Evolutionary conservation across 805 yeast genomes (phyloP), one percentile per base, ranked within the genome.

Genomic region (Suhomyces faveliae): DNA sequence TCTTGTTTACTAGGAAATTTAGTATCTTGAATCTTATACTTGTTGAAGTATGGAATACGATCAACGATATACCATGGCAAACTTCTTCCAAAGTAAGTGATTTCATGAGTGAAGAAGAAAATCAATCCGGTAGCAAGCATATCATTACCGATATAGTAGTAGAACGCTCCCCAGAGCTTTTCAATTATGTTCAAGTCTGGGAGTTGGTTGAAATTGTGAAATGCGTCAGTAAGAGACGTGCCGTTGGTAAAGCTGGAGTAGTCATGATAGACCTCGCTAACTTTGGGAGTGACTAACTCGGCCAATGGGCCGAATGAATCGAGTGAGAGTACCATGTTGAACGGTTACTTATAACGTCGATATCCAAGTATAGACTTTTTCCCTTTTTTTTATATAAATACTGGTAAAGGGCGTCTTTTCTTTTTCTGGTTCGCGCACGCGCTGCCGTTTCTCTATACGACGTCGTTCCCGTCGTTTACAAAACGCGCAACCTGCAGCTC

Each of bases 21-120:
- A 35, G 86, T 80, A 42, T 89, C 90, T 74, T 92, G 99, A 58
- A 94, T 85, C 72, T 92, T 92, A 77, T 81, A 92, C 67, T 79
- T 82, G 60, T 83, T 80, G 79, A 92, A 94, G 64, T 79, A 88
- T 35, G 96, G 95, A 50, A 90, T 81, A 59, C 79, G 76, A 67
- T 91, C 98, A 56, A 92, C 80, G 54, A 92, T 78, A 66, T 81
- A 80, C 97, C 97, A 92, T 17, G 98, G 98, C 54, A 92, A 61
- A 62, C 91, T 86, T 64, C 98, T 82, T 45, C 92, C 94, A 65
- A 94, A 92, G 71, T 92, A 92, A 79, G 88, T 80, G 45, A 87
- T 54, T 70, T 92, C 99, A 68, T 92, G 99, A 47, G 89, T 73
- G 35, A 78, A 60, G 66, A 92, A 89, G 62, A 90, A 84, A 66